Percentiles rank a stretch among this genome's conserved stretches.
These are phyloP conservation scores for Hymenoscyphus fructigenus DNA, from an alignment of 2,329 filamentous ascomycete genomes.

Conservation along the genomic window DNA sequence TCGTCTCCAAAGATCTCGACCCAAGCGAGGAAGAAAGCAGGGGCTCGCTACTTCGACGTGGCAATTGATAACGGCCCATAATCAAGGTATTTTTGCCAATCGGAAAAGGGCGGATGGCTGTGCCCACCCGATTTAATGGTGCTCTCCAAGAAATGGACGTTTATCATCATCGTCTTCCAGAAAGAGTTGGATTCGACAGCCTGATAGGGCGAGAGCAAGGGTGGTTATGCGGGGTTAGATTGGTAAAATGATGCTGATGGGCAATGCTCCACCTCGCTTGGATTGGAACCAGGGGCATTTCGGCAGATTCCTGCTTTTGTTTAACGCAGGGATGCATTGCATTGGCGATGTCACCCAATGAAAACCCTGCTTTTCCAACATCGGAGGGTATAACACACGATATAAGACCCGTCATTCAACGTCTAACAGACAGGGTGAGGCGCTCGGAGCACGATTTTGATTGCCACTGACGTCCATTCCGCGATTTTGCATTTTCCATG, in stretches of 20 bases:
- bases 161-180: conserved; percentile 1
- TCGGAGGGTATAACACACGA: not conserved
- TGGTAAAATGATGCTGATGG: not conserved
- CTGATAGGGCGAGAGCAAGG: not conserved
- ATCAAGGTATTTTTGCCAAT: not conserved
- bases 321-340: conserved; percentile 2
- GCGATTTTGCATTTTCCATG: not conserved
- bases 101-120: not conserved
- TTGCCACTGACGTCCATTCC: not conserved
- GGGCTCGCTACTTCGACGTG: not conserved
- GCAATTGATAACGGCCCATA: not conserved
- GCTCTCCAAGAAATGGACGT: not conserved
- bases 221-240: not conserved
- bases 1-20: not conserved
- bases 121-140: not conserved
- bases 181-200: not conserved
- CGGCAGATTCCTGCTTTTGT: conserved; percentile 2
- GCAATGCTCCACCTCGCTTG: not conserved
- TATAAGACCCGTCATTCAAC: not conserved
- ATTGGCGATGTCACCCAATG: not conserved
- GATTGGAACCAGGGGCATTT: not conserved
- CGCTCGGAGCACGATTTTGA: not conserved
- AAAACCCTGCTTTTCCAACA: not conserved
- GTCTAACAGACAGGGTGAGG: not conserved
- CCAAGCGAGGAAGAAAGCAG: not conserved